Conservation (phyloP, 2,329 filamentous ascomycete species). For the Alternaria brassicicola region DNA sequence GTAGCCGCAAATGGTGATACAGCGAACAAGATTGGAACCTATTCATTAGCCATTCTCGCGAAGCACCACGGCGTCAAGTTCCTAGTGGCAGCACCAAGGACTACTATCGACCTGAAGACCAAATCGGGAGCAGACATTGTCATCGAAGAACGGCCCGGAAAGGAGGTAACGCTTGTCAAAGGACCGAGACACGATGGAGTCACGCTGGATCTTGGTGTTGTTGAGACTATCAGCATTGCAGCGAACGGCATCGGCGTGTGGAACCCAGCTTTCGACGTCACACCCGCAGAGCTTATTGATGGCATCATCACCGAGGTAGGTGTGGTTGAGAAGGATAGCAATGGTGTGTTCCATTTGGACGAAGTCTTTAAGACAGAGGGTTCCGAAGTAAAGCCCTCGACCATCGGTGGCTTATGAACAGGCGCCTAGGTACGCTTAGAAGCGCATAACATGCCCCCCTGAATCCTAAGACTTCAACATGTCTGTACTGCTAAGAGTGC, state of each 20-base stretch:
- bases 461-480: neutral
- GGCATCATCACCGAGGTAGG: slow-evolving; percentile 93
- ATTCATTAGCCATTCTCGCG: slow-evolving; percentile 88
- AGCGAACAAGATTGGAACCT: slow-evolving; percentile 98
- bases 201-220: slow-evolving; percentile 65
- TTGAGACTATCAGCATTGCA: slow-evolving; percentile 79
- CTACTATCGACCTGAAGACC: slow-evolving; percentile 87
- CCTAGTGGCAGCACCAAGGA: slow-evolving; percentile 90
- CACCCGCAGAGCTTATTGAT: slow-evolving; percentile 85
- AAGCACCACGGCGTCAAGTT: slow-evolving; percentile 90
- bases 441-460: neutral
- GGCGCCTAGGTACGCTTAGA: neutral
- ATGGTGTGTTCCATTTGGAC: slow-evolving; percentile 70
- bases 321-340: slow-evolving; percentile 75
- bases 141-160: slow-evolving; percentile 83
- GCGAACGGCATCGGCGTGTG: slow-evolving; percentile 80
- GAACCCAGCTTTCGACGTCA: slow-evolving; percentile 98
- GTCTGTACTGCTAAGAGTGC: neutral
- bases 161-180: slow-evolving; percentile 83
- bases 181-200: slow-evolving; percentile 73
- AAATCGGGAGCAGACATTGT: slow-evolving; percentile 78
- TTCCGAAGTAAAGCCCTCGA: slow-evolving; percentile 37
- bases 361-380: slow-evolving; percentile 47
- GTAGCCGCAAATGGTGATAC: slow-evolving; percentile 97
- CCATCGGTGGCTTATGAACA: slow-evolving; percentile 39